Evolutionary conservation across 495 filamentous ascomycete species (phyloP).

Genomic region (Astrothelium macrocarpum): DNA sequence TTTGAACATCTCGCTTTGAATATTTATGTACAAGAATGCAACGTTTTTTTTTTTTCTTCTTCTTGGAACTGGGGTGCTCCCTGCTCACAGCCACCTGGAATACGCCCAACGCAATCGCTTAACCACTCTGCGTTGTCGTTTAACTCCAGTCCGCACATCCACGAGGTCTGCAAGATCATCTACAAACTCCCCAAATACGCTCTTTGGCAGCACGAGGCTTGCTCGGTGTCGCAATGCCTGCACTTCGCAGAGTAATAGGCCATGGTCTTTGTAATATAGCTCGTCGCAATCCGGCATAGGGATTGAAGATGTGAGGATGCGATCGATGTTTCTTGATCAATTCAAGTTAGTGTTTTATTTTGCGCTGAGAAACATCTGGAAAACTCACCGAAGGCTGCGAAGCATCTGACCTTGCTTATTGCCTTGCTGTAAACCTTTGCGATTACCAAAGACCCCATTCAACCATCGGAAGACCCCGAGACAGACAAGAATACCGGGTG

Average conservation of each 20-base stretch:
- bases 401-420: conserved; percentile 54
- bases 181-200: conserved; percentile 68
- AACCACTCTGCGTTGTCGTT: conserved; percentile 62
- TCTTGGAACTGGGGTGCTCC: neutral
- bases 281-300: conserved; percentile 48
- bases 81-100: conserved; percentile 54
- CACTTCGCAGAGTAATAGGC: conserved; percentile 78
- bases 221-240: conserved; percentile 65
- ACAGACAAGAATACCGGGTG: conserved; percentile 78
- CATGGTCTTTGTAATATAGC: conserved; percentile 81
- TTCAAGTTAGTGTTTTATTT: neutral
- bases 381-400: conserved; percentile 56
- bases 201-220: conserved; percentile 50
- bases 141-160: conserved; percentile 61
- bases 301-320: conserved; percentile 60
- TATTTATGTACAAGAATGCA: too few relatives aligned
- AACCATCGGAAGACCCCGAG: conserved; percentile 68
- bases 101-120: conserved; percentile 84
- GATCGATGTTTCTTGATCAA: conserved; percentile 56
- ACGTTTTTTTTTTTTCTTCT: too few relatives aligned
- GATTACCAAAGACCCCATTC: conserved; percentile 51
- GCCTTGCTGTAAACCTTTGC: conserved; percentile 52
- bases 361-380: neutral
- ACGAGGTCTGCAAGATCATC: conserved; percentile 77
- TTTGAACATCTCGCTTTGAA: too few relatives aligned